Evolutionary conservation across 441 rosid genomes (phyloP).

Genomic region (Erysimum cheiri): DNA sequence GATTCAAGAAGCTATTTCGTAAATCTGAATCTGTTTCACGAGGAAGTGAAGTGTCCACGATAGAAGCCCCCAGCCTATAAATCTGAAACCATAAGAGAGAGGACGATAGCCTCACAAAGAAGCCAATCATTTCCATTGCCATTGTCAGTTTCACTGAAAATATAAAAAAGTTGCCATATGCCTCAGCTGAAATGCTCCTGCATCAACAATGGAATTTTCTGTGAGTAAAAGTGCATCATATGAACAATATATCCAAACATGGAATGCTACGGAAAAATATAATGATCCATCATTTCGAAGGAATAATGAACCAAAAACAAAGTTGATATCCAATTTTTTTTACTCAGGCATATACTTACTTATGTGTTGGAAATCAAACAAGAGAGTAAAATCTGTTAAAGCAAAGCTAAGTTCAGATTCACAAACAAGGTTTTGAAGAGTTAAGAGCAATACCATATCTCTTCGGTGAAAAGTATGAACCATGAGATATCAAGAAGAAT

Average conservation of each 20-base stretch:
- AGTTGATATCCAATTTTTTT: neutral
- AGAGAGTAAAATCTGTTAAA: neutral
- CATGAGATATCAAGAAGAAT: slow-evolving; percentile 74
- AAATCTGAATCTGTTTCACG: slow-evolving; percentile 77
- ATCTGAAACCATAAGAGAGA: slow-evolving; percentile 93
- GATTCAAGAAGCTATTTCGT: slow-evolving; percentile 75
- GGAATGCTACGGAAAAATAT: no score
- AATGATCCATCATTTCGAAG: slow-evolving; percentile 3
- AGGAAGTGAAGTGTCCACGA: slow-evolving; percentile 48
- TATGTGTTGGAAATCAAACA: neutral
- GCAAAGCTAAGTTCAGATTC: neutral
- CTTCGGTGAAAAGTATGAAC: slow-evolving; percentile 82
- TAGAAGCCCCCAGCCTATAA: slow-evolving; percentile 76
- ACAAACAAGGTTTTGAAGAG: slow-evolving; percentile 13
- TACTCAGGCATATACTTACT: neutral
- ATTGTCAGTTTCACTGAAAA: slow-evolving; percentile 81
- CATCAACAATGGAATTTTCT: neutral
- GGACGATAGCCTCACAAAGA: slow-evolving; percentile 75
- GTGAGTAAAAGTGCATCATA: neutral
- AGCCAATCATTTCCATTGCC: slow-evolving; percentile 86
- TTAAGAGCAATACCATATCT: slow-evolving; percentile 57
- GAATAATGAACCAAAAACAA: slow-evolving; percentile 1
- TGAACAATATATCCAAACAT: neutral
- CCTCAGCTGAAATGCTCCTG: slow-evolving; percentile 69
- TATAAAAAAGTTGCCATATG: slow-evolving; percentile 57